phyloP scores from a whole-genome alignment of 805 yeast genomes.

The Ogataea methylovora region DNA sequence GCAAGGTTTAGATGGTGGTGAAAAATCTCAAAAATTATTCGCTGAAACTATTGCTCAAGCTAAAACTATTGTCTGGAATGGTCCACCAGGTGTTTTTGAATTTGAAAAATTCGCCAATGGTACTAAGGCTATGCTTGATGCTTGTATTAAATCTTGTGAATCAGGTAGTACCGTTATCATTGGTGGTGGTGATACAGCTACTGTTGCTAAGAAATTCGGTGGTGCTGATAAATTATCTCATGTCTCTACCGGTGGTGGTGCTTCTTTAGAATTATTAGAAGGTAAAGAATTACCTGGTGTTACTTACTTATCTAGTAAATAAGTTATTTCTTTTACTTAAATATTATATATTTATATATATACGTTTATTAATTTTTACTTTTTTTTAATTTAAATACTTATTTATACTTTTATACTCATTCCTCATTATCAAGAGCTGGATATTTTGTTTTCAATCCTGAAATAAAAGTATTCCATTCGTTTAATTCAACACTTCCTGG shows the following conservation, averaged over 20 bases:
- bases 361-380: not conserved
- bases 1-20: constrained; percentile 96
- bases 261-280: constrained; percentile 95
- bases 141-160: constrained; percentile 78
- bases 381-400: not conserved
- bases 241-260: constrained; percentile 99
- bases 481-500: constrained; percentile 9
- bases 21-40: constrained; percentile 75
- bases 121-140: constrained; percentile 85
- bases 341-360: not conserved
- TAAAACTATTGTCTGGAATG: constrained; percentile 99
- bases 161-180: constrained; percentile 92
- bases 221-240: constrained; percentile 94
- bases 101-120: constrained; percentile 88
- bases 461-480: constrained; percentile 16
- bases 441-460: constrained; percentile 11
- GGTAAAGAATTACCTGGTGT: constrained; percentile 99
- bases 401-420: constrained; percentile 1
- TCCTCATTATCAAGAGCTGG: constrained; percentile 17
- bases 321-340: not conserved
- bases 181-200: constrained; percentile 99
- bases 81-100: constrained; percentile 99
- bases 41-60: constrained; percentile 81
- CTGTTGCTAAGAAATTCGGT: constrained; percentile 97
- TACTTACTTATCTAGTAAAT: constrained; percentile 75